A percentile compares a stretch with the other conserved stretches of the same genome.
Conservation (phyloP, 768 basidiomycete species). For the Termitomyces sp. region DNA sequence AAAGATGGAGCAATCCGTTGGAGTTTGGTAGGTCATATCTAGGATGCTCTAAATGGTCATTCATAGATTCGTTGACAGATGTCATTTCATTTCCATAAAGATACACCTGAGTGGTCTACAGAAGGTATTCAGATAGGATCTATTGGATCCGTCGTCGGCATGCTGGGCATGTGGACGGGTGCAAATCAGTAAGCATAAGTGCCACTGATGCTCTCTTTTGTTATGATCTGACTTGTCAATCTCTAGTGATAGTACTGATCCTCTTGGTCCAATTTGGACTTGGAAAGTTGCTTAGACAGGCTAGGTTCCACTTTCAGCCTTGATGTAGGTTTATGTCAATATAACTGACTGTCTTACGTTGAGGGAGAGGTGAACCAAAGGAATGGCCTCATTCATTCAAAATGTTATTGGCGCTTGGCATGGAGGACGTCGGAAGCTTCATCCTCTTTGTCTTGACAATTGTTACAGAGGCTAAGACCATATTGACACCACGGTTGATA, state of each 20-base stretch:
- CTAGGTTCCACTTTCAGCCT: neutral
- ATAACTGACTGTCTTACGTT: neutral
- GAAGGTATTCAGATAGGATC: slow-evolving; percentile 56
- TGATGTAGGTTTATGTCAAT: neutral
- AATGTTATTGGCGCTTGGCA: no score
- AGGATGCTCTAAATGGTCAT: neutral
- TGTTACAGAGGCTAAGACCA: no score
- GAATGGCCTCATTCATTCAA: neutral
- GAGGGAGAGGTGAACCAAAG: neutral
- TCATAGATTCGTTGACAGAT: slow-evolving; percentile 16
- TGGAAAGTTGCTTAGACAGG: slow-evolving; percentile 11
- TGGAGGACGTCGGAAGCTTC: no score
- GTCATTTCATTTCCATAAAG: slow-evolving; percentile 23
- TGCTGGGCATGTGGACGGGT: slow-evolving; percentile 52
- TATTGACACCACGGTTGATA: no score
- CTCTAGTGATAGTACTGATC: slow-evolving; percentile 13
- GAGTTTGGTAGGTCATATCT: slow-evolving; percentile 34
- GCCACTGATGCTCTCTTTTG: neutral
- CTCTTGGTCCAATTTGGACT: slow-evolving; percentile 15
- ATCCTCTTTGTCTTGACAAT: no score
- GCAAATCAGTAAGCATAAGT: slow-evolving; percentile 34
- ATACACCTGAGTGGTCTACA: slow-evolving; percentile 40
- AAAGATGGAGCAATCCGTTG: slow-evolving; percentile 46
- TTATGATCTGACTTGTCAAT: neutral
- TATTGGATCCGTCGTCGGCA: slow-evolving; percentile 44